Percentiles rank a stretch among this genome's conserved stretches.
Conservation (phyloP, 2,329 filamentous ascomycete genomes). For the Lithohypha guttulata region DNA sequence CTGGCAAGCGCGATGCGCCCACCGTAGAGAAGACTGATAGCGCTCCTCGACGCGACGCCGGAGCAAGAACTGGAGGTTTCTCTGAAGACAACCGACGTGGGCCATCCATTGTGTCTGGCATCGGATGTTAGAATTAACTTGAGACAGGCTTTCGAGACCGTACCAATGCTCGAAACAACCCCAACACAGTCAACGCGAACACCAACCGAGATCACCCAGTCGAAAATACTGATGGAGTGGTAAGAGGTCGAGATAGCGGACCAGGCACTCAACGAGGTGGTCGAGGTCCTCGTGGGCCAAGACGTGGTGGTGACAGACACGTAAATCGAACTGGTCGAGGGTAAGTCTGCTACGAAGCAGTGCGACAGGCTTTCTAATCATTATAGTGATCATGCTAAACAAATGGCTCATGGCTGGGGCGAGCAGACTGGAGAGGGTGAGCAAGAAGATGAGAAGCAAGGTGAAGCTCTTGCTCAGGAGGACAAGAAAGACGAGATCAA, state of each 20-base stretch:
- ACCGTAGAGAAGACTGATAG: conserved; percentile 51
- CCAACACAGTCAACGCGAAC: not conserved
- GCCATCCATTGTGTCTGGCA: conserved; percentile 30
- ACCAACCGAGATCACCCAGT: conserved; percentile 66
- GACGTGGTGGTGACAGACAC: conserved; percentile 50
- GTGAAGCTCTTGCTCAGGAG: conserved; percentile 73
- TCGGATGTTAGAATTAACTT: not conserved
- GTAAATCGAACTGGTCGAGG: conserved; percentile 46
- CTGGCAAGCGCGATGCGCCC: conserved; percentile 78
- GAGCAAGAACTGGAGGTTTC: conserved; percentile 46
- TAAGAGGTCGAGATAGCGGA: conserved; percentile 26
- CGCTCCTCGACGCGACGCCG: conserved; percentile 35
- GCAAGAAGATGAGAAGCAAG: conserved; percentile 83
- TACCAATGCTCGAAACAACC: conserved; percentile 61
- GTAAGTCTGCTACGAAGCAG: conserved; percentile 33
- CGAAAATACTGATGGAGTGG: conserved; percentile 46
- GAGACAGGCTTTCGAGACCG: conserved; percentile 65
- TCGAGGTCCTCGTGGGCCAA: conserved; percentile 48
- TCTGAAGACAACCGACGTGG: conserved; percentile 79
- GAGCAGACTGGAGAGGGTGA: conserved; percentile 69
- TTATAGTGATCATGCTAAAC: conserved; percentile 34
- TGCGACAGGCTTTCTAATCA: conserved; percentile 19
- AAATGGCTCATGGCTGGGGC: conserved; percentile 76
- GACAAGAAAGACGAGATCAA: conserved; percentile 64
- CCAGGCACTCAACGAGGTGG: conserved; percentile 46